phyloP scores from a whole-genome alignment of 768 basidiomycete genomes.

The Sutorius australiensis region DNA sequence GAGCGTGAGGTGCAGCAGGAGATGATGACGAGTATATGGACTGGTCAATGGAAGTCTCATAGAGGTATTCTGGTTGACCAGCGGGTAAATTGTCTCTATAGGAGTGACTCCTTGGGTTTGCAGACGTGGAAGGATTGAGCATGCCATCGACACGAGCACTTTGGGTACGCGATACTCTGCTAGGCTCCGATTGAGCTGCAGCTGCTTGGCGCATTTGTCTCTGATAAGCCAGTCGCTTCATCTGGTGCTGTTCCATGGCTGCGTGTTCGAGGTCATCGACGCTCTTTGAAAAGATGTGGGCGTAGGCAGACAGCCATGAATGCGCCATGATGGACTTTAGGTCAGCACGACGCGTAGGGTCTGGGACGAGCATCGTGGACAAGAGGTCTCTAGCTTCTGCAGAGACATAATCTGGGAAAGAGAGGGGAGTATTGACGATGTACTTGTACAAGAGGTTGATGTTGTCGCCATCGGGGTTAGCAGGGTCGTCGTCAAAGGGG shows the following conservation, averaged over 20 bases:
- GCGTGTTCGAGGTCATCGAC: constrained; percentile 77
- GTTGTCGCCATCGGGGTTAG: constrained; percentile 98
- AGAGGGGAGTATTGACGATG: constrained; percentile 94
- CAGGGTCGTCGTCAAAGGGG: constrained; percentile 99
- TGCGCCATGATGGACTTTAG: constrained; percentile 81
- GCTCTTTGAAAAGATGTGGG: constrained; percentile 53
- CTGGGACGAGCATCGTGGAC: constrained; percentile 90
- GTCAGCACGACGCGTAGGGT: constrained; percentile 76
- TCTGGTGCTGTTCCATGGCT: constrained; percentile 81
- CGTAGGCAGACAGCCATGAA: constrained; percentile 66
- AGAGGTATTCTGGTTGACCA: constrained; percentile 63
- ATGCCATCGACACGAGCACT: constrained; percentile 53
- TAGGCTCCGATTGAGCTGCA: constrained; percentile 29
- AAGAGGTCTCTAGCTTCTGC: constrained; percentile 79
- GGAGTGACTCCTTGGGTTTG: constrained; percentile 37
- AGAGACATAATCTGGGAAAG: constrained; percentile 96
- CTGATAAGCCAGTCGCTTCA: constrained; percentile 79
- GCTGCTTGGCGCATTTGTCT: constrained; percentile 66
- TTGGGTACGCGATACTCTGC: constrained; percentile 44
- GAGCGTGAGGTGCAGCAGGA: constrained; percentile 33
- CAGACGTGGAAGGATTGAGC: constrained; percentile 30
- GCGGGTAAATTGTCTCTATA: constrained; percentile 48
- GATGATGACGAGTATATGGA: constrained; percentile 41
- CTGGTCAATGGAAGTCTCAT: constrained; percentile 67
- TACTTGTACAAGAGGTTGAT: constrained; percentile 98